Conservation (phyloP, 257 asterid species). For the Solanum appendiculatum region DNA sequence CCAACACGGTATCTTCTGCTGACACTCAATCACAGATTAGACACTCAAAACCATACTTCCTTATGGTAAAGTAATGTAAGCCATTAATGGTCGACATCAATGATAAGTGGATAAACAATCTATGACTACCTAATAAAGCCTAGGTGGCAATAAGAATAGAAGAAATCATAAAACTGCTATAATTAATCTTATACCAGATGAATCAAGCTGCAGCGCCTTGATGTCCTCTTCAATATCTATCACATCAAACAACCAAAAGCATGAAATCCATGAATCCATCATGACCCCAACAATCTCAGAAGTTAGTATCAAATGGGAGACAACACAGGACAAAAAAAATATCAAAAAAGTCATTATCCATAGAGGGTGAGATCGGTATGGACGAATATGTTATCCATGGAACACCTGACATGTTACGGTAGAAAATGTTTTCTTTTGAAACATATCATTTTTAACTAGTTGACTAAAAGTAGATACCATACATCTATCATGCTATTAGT, state of each 20-base stretch:
- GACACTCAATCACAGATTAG: not conserved
- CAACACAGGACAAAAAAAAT: not conserved
- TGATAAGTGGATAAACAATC: not conserved
- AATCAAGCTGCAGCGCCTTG: slow-evolving; percentile 83
- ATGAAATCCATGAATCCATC: not conserved
- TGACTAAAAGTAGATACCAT: not conserved
- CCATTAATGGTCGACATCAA: not conserved
- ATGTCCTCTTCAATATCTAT: slow-evolving; percentile 81
- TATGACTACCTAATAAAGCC: not conserved
- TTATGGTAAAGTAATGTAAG: not conserved
- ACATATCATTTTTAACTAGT: not conserved
- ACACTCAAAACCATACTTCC: not conserved
- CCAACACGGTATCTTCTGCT: slow-evolving; percentile 12
- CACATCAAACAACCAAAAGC: not conserved
- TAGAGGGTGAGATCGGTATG: not conserved
- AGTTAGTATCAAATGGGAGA: not conserved
- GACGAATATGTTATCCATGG: not conserved
- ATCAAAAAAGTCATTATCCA: not conserved
- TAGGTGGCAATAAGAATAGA: not conserved
- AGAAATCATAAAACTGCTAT: not conserved
- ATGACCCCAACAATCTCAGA: not conserved
- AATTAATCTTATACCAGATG: slow-evolving; percentile 40
- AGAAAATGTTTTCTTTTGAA: not conserved
- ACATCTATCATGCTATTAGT: not conserved
- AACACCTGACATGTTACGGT: not conserved